Conservation (phyloP, 1,284 basidiomycete genomes). For the Moesziomyces parantarcticus region DNA sequence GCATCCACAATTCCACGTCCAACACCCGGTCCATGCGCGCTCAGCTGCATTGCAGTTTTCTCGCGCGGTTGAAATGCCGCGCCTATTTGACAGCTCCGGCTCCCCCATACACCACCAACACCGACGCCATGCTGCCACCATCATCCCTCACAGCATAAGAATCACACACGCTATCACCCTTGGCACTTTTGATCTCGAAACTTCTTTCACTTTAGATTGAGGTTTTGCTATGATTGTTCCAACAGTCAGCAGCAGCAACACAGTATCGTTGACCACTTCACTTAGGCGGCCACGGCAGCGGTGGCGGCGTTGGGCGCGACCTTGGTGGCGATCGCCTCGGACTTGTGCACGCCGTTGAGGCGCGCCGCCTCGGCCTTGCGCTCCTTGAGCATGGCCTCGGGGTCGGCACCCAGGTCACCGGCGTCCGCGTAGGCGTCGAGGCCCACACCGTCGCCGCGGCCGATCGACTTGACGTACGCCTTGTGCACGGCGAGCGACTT, state of each 20-base stretch:
- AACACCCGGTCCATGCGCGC: slow-evolving; percentile 34
- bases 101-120: too few species aligned
- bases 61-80: slow-evolving; percentile 17
- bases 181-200: not conserved
- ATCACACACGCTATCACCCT: not conserved
- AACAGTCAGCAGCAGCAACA: not conserved
- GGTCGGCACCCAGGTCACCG: slow-evolving; percentile 69
- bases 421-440: slow-evolving; percentile 70
- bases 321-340: slow-evolving; percentile 5
- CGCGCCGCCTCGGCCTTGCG: slow-evolving; percentile 40
- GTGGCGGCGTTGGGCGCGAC: slow-evolving; percentile 13
- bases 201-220: not conserved
- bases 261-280: too few species aligned
- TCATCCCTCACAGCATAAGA: not conserved
- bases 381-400: slow-evolving; percentile 60
- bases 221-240: slow-evolving; percentile 9
- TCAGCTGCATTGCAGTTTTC: slow-evolving; percentile 8
- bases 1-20: too few species aligned
- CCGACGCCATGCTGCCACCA: too few species aligned
- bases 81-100: not conserved
- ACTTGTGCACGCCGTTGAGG: slow-evolving; percentile 19
- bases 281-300: slow-evolving; percentile 28
- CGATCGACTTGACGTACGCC: slow-evolving; percentile 65
- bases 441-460: slow-evolving; percentile 67
- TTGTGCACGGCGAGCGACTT: slow-evolving; percentile 69